Evolutionary conservation across 768 basidiomycete species (phyloP).

Genomic region (Leccinum boreale): DNA sequence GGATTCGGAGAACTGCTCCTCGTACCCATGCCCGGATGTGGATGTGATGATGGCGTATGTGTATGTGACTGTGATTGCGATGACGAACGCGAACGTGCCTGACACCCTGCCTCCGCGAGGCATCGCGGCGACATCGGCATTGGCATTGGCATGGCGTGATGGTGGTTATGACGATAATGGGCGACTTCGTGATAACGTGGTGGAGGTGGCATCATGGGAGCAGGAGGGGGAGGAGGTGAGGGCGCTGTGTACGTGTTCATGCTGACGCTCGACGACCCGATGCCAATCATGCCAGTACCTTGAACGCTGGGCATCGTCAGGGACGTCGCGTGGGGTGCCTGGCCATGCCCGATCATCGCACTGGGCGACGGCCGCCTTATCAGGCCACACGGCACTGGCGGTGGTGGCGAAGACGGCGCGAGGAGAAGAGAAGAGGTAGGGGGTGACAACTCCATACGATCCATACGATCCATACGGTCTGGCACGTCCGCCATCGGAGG

Average conservation of each 20-base stretch:
- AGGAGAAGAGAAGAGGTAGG: constrained; percentile 12
- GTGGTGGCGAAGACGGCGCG: constrained; percentile 11
- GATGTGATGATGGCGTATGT: background rate
- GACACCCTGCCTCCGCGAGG: constrained; percentile 25
- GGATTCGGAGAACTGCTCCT: constrained; percentile 2
- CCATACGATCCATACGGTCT: background rate
- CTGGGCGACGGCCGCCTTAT: constrained; percentile 14
- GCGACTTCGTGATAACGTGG: constrained; percentile 22
- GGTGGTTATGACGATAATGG: background rate
- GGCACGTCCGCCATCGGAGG: background rate
- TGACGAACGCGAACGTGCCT: constrained; percentile 14
- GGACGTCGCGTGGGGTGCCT: background rate
- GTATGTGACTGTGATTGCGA: background rate
- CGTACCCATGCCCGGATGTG: background rate
- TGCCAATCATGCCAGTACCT: background rate
- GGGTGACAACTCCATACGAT: constrained; percentile 8
- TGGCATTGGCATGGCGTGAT: background rate
- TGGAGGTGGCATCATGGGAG: constrained; percentile 13
- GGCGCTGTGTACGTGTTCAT: background rate
- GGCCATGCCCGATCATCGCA: constrained; percentile 10
- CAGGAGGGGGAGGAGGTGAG: background rate
- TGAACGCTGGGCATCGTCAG: background rate
- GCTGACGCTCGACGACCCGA: constrained; percentile 7
- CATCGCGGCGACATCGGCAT: constrained; percentile 6
- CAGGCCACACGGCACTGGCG: constrained; percentile 6